These are phyloP conservation scores for Hibiscus mutabilis DNA, from an alignment of 345 rosid species.

Conservation along the genomic window DNA sequence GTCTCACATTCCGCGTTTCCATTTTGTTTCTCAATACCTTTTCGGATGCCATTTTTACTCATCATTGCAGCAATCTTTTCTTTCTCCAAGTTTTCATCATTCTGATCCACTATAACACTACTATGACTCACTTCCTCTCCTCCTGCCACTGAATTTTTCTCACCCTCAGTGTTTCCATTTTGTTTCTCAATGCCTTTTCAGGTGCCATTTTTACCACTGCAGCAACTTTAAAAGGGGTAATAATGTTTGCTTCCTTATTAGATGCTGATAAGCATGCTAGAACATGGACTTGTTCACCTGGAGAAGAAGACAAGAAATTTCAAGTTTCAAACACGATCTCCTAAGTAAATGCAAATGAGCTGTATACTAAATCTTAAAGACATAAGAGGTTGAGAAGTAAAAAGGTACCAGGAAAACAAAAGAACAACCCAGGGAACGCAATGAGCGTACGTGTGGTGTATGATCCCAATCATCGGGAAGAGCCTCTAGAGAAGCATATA, in stretches of 20 bases:
- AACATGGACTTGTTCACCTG: conserved; percentile 89
- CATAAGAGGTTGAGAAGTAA: conserved; percentile 1
- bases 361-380: conserved; percentile 14
- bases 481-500: conserved; percentile 41
- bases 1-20: conserved; percentile 34
- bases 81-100: too few species aligned
- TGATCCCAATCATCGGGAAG: conserved; percentile 66
- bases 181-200: conserved; percentile 38
- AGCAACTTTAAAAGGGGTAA: conserved; percentile 91
- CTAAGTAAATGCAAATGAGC: neutral
- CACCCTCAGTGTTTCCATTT: conserved; percentile 41
- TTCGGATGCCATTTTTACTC: too few species aligned
- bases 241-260: conserved; percentile 70
- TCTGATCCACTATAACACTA: too few species aligned
- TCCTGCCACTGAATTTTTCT: conserved; percentile 24
- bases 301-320: conserved; percentile 21
- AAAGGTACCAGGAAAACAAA: conserved; percentile 78
- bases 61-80: conserved; percentile 46
- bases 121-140: conserved; percentile 26
- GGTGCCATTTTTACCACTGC: too few species aligned
- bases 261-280: conserved; percentile 80
- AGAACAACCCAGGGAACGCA: conserved; percentile 65
- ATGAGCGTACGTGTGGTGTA: conserved; percentile 49
- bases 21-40: conserved; percentile 40
- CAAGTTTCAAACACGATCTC: neutral